Evolutionary conservation across 169 alveolate species (phyloP), one percentile per base, ranked within the genome.

Genomic region (Plasmodium chabaudi): DNA sequence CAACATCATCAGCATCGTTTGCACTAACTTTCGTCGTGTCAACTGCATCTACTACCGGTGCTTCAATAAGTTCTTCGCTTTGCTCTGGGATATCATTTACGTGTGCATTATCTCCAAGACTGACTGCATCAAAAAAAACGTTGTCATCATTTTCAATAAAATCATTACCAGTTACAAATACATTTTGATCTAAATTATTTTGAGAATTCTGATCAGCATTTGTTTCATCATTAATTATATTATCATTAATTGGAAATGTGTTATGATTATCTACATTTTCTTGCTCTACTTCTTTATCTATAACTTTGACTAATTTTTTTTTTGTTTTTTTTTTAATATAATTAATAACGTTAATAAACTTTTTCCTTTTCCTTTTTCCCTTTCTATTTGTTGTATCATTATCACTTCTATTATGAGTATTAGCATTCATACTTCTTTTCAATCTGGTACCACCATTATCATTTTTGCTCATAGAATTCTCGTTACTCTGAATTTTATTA

Each of bases 321-420:
- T 63, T 75, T 75, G 25, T 75, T 51, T 65, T 75, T 21, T 73
- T 73, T n/a, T 75, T 75, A 46, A 75, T 75, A 21, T 75, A 75
- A 75, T 75, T 75, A 75, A 75, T 67, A 6, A 75, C 53, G 34
- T 75, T 75, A 23, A 75, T 75, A 55, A 75, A 75, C 42, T 75
- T 75, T 53, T 74, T 60, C 27, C 27, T 75, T 65, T 53, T 61
- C 47, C 75, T n/a, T 49, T 63, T 75, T 5, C 42, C 42, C 6
- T 49, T 60, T 73, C 34, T 56, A 51, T 5, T 51, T 57, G 4
- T 57, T 68, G 34, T 17, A 25, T 15, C 51, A 27, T 25, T 21
- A 12, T 68, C 23, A 47, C 19, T 47, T 49, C 46, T 68, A 13
- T 17, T 17, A 57, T 57, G 19, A 23, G 10, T 10, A 0, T 10